phyloP scores from a whole-genome alignment of 495 filamentous ascomycete species.

The Aspergillus steynii region DNA sequence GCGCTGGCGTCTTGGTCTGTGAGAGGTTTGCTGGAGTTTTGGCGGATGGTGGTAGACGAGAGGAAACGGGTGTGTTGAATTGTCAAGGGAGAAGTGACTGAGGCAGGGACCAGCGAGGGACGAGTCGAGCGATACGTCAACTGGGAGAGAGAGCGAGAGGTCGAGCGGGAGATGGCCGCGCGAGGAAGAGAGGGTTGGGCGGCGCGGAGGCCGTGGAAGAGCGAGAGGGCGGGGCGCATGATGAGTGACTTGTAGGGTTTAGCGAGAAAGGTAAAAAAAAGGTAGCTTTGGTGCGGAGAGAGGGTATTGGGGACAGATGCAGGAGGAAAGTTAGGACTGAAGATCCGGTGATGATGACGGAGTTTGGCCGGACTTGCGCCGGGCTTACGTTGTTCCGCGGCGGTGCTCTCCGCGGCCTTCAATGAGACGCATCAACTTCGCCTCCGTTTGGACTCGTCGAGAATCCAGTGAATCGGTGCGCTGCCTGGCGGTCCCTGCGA shows the following conservation, averaged over 20 bases:
- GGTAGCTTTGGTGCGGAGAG: not conserved
- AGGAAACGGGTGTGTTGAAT: not conserved
- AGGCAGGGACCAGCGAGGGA: conserved; percentile 2
- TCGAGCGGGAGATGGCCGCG: conserved; percentile 11
- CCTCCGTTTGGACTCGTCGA: not conserved
- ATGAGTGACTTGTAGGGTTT: not conserved
- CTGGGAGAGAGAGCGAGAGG: conserved; percentile 23
- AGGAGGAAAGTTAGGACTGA: not conserved
- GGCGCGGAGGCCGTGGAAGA: conserved; percentile 20
- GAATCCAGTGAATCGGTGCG: not conserved
- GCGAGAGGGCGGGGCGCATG: conserved; percentile 15
- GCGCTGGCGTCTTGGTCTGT: conserved; percentile 28
- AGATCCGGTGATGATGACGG: not conserved
- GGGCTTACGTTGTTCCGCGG: conserved; percentile 27
- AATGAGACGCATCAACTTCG: not conserved
- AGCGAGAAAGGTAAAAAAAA: conserved; percentile 2
- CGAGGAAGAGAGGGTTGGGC: conserved; percentile 16
- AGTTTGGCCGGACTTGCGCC: conserved; percentile 20
- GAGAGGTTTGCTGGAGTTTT: conserved; percentile 37
- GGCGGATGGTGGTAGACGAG: conserved; percentile 12
- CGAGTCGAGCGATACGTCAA: conserved; percentile 7
- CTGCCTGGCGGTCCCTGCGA: not conserved
- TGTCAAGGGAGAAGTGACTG: not conserved
- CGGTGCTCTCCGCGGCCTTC: conserved; percentile 19
- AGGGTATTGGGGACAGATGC: not conserved